A percentile compares a stretch with the other conserved stretches of the same genome.
Evolutionary conservation across 345 rosid genomes (phyloP).

Genomic region (Salix arbutifolia): DNA sequence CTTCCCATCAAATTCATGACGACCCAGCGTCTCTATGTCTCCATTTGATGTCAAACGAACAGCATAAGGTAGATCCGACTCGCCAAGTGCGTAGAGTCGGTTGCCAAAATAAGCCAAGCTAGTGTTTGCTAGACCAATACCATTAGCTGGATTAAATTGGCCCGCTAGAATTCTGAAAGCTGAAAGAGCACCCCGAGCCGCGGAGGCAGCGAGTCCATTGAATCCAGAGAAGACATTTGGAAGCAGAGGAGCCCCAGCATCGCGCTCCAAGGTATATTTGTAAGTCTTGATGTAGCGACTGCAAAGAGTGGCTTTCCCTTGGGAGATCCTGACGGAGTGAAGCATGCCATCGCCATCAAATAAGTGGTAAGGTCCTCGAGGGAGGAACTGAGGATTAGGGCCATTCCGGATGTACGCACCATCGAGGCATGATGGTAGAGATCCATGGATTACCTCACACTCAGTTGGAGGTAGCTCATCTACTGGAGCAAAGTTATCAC

Average conservation of each 20-base stretch:
- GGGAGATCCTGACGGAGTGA: conserved; percentile 47
- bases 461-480: conserved; percentile 59
- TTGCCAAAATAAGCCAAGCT: conserved; percentile 50
- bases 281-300: conserved; percentile 56
- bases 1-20: conserved; percentile 50
- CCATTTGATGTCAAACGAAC: conserved; percentile 37
- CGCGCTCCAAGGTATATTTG: conserved; percentile 40
- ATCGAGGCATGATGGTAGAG: conserved; percentile 51
- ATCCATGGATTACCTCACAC: conserved; percentile 46
- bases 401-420: conserved; percentile 71
- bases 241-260: conserved; percentile 39
- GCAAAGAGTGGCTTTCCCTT: conserved; percentile 42
- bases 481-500: conserved; percentile 56
- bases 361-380: conserved; percentile 62
- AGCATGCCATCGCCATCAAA: conserved; percentile 76
- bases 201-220: conserved; percentile 51
- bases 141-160: conserved; percentile 48
- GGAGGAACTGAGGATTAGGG: conserved; percentile 64
- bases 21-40: conserved; percentile 43
- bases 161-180: conserved; percentile 43
- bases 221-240: conserved; percentile 59
- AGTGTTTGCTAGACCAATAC: conserved; percentile 58
- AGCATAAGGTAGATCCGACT: conserved; percentile 55
- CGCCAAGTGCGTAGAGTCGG: conserved; percentile 52
- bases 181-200: conserved; percentile 49